Conservation (phyloP, 179 eudicot genomes). For the Patellifolia procumbens region DNA sequence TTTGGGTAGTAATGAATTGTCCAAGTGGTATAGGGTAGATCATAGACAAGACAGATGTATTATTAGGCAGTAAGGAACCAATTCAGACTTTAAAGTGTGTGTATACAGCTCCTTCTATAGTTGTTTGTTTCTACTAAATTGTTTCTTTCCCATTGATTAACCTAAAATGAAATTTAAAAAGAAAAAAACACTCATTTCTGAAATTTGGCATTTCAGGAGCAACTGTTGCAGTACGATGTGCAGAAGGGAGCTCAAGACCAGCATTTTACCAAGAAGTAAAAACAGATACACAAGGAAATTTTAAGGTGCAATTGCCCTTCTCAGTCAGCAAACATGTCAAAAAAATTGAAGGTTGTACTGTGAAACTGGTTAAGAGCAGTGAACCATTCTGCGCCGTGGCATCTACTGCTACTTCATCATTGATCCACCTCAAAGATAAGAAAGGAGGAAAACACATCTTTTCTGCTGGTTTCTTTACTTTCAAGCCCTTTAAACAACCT, state of each 20-base stretch:
- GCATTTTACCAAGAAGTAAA: constrained; percentile 51
- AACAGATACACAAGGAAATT: constrained; percentile 65
- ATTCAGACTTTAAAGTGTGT: not conserved
- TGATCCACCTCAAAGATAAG: constrained; percentile 51
- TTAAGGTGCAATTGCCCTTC: constrained; percentile 61
- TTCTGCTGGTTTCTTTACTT: constrained; percentile 82
- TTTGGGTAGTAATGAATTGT: not conserved
- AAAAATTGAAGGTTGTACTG: constrained; percentile 59
- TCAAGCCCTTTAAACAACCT: constrained; percentile 71
- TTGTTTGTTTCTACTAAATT: not conserved
- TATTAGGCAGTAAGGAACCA: constrained; percentile 6
- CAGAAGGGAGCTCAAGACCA: constrained; percentile 24
- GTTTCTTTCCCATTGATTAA: not conserved
- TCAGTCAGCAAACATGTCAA: constrained; percentile 53
- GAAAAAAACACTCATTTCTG: not conserved
- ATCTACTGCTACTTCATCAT: constrained; percentile 59
- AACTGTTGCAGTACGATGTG: constrained; percentile 76
- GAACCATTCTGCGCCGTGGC: constrained; percentile 71
- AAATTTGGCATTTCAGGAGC: constrained; percentile 49
- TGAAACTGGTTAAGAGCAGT: constrained; percentile 63
- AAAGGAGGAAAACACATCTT: constrained; percentile 48
- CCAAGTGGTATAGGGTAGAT: not conserved
- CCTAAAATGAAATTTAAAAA: not conserved
- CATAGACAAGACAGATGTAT: not conserved
- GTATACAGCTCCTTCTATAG: not conserved